These are phyloP conservation scores for Gymnopus androsaceus DNA, from an alignment of 1,284 basidiomycete species.

Conservation along the genomic window DNA sequence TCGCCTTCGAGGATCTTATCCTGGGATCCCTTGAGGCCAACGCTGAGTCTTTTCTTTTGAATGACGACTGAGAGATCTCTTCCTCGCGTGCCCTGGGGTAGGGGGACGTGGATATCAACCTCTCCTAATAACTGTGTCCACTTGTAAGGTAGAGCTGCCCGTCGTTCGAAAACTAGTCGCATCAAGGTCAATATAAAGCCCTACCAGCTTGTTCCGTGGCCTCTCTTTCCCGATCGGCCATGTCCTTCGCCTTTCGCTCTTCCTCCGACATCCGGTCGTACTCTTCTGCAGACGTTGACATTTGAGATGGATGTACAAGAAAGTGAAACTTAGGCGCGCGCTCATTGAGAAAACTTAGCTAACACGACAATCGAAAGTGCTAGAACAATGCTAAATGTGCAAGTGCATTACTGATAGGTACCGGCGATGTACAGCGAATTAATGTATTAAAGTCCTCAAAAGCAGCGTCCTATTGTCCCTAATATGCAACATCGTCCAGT, in stretches of 20 bases:
- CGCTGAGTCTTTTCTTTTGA: slow-evolving; percentile 79
- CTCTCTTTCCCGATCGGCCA: slow-evolving; percentile 69
- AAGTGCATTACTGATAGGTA: not conserved
- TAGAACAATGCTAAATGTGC: not conserved
- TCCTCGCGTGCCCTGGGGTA: slow-evolving; percentile 85
- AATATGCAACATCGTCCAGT: slow-evolving; percentile 6
- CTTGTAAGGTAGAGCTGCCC: slow-evolving; percentile 81
- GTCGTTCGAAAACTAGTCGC: slow-evolving; percentile 22
- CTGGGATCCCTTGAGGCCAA: slow-evolving; percentile 79
- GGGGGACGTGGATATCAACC: slow-evolving; percentile 80
- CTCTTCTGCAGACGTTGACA: slow-evolving; percentile 49
- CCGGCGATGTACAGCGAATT: too few species aligned
- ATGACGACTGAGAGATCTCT: slow-evolving; percentile 79
- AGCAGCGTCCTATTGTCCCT: too few species aligned
- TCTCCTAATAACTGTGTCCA: slow-evolving; percentile 93
- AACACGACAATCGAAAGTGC: not conserved
- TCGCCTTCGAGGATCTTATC: slow-evolving; percentile 89
- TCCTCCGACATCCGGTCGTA: slow-evolving; percentile 82
- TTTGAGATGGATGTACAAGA: slow-evolving; percentile 17
- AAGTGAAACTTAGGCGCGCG: not conserved
- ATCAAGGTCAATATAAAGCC: slow-evolving; percentile 29
- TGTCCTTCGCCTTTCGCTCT: slow-evolving; percentile 75
- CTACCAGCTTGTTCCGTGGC: slow-evolving; percentile 82
- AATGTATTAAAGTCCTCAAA: too few species aligned
- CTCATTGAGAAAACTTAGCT: not conserved